A percentile compares a stretch with the other conserved stretches of the same genome.
Evolutionary conservation across 2,329 filamentous ascomycete genomes (phyloP).

Genomic region (Malbranchea zuffiana): DNA sequence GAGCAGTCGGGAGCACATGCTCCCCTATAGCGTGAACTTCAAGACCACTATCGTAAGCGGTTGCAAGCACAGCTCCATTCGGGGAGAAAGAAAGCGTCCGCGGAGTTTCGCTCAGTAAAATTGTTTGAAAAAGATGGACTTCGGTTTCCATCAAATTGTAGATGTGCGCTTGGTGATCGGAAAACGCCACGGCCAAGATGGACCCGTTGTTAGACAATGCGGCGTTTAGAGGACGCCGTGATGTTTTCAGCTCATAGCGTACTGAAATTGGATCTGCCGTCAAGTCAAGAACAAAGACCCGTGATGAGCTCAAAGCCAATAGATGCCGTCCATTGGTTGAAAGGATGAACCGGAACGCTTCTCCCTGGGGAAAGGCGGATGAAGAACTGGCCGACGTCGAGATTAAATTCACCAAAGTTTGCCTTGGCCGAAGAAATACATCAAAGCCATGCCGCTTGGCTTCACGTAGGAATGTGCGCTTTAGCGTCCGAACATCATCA

Average conservation of each 20-base stretch:
- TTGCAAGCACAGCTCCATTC: slow-evolving; percentile 68
- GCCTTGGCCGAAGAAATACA: slow-evolving; percentile 58
- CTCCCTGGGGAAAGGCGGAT: slow-evolving; percentile 65
- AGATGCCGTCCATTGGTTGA: slow-evolving; percentile 65
- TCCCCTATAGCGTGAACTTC: slow-evolving; percentile 68
- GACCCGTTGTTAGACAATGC: slow-evolving; percentile 70
- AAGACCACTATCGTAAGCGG: slow-evolving; percentile 78
- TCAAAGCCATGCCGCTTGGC: slow-evolving; percentile 69
- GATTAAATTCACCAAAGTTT: slow-evolving; percentile 66
- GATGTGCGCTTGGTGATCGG: slow-evolving; percentile 74
- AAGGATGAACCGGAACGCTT: slow-evolving; percentile 74
- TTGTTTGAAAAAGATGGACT: slow-evolving; percentile 59
- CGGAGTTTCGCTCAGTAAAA: slow-evolving; percentile 68
- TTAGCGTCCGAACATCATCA: slow-evolving; percentile 47
- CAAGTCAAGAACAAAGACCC: slow-evolving; percentile 68
- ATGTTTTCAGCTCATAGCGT: slow-evolving; percentile 67
- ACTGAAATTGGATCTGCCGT: slow-evolving; percentile 50
- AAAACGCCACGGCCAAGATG: slow-evolving; percentile 67
- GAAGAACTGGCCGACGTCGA: slow-evolving; percentile 77
- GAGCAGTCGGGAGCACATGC: slow-evolving; percentile 52
- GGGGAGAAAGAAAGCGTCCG: slow-evolving; percentile 70
- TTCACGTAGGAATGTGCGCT: slow-evolving; percentile 56
- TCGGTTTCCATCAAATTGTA: slow-evolving; percentile 58
- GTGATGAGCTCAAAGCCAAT: slow-evolving; percentile 73
- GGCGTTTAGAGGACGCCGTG: slow-evolving; percentile 61